Evolutionary conservation across 495 filamentous ascomycete genomes (phyloP).

Genomic region (Hypoxylon subgilvum): DNA sequence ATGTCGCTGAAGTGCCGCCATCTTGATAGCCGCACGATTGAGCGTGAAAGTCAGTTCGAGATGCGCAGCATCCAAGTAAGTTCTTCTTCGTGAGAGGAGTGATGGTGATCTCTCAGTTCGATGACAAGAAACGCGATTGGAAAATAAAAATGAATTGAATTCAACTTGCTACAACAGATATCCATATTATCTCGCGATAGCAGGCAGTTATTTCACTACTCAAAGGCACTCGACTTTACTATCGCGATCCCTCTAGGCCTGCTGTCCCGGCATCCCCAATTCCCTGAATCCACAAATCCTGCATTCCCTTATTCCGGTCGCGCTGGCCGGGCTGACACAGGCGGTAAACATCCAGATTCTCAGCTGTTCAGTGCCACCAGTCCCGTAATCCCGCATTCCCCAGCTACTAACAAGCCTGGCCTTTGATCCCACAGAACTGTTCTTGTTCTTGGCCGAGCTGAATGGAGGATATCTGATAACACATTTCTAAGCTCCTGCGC

Average conservation of each 20-base stretch:
- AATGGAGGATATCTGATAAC: conserved; percentile 14
- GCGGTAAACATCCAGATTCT: conserved; percentile 15
- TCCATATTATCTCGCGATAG: not conserved
- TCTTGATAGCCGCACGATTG: conserved; percentile 1
- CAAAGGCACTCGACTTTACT: not conserved
- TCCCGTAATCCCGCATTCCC: conserved; percentile 37
- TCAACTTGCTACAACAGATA: not conserved
- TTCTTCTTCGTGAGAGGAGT: not conserved
- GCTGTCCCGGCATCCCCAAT: conserved; percentile 27
- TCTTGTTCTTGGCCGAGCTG: not conserved
- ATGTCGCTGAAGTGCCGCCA: conserved; percentile 21
- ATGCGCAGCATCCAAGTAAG: not conserved
- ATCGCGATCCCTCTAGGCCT: conserved; percentile 14
- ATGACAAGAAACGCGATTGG: not conserved
- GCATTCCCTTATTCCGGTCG: conserved; percentile 33
- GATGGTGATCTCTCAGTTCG: not conserved
- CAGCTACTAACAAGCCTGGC: conserved; percentile 12
- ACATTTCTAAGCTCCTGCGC: conserved; percentile 9
- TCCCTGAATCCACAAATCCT: conserved; percentile 38
- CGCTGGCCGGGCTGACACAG: not conserved
- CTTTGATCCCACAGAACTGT: not conserved
- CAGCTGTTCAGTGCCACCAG: not conserved
- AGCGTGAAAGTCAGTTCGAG: not conserved
- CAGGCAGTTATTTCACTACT: conserved; percentile 12
- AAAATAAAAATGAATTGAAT: conserved; percentile 3